Conservation (phyloP, 2,329 filamentous ascomycete species). For the Diplodia sapinea region DNA sequence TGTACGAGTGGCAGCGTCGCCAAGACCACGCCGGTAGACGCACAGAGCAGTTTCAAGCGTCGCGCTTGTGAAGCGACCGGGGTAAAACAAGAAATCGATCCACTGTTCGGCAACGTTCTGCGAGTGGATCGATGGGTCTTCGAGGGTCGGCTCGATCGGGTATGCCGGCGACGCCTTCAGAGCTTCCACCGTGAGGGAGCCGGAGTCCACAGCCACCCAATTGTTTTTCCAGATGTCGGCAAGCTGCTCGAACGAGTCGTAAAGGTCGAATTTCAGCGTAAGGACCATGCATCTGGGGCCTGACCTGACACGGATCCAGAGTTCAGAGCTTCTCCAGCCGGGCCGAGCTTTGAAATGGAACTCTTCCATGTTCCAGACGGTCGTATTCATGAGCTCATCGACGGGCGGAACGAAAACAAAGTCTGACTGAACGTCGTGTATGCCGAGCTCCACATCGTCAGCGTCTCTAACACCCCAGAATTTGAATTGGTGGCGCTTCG, state of each 20-base stretch:
- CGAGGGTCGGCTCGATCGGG: constrained; percentile 44
- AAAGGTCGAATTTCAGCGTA: constrained; percentile 75
- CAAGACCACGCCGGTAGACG: constrained; percentile 73
- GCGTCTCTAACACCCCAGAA: constrained; percentile 80
- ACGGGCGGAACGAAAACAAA: constrained; percentile 67
- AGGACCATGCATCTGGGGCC: constrained; percentile 65
- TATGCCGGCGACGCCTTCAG: constrained; percentile 48
- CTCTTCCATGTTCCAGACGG: constrained; percentile 58
- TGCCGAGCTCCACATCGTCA: constrained; percentile 61
- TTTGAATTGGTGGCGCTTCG: constrained; percentile 89
- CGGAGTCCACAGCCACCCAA: constrained; percentile 55
- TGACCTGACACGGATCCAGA: constrained; percentile 62
- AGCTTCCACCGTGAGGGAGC: constrained; percentile 49
- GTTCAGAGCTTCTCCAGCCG: constrained; percentile 48
- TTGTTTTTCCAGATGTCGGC: constrained; percentile 67
- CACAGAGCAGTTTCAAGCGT: constrained; percentile 83
- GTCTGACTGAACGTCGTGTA: constrained; percentile 74
- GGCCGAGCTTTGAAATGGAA: constrained; percentile 51
- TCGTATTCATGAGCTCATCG: constrained; percentile 57
- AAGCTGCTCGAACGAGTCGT: constrained; percentile 68
- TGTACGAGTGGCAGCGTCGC: constrained; percentile 28
- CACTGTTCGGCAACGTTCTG: constrained; percentile 70
- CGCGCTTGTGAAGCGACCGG: constrained; percentile 78
- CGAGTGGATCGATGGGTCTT: constrained; percentile 57
- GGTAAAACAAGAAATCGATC: constrained; percentile 81